Conservation (phyloP, 108 stramenopile genomes). For the Fragilariopsis cylindrus region DNA sequence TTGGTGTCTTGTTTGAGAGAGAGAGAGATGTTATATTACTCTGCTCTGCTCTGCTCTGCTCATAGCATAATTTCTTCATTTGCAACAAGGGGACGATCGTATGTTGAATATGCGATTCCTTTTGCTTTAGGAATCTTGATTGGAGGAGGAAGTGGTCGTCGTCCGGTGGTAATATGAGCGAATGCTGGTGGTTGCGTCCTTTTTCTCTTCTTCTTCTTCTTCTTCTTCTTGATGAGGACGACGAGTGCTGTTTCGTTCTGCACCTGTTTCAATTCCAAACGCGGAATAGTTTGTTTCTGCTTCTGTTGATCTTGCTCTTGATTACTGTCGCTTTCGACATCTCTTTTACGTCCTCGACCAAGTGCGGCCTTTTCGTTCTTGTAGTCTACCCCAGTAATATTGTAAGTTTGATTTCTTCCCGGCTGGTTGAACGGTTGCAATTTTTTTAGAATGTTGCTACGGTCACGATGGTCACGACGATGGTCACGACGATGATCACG, state of each 20-base stretch:
- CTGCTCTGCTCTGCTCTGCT: too few relatives aligned
- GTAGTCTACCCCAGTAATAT: neutral
- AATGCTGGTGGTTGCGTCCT: neutral
- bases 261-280: neutral
- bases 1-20: too few relatives aligned
- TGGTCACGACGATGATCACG: neutral
- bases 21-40: too few relatives aligned
- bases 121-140: neutral
- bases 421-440: neutral
- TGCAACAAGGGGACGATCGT: too few relatives aligned
- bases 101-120: too few relatives aligned
- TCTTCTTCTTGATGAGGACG: neutral
- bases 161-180: neutral
- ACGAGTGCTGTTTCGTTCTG: neutral
- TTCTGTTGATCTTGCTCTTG: neutral
- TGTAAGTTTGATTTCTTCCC: neutral
- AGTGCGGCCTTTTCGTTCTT: too few relatives aligned
- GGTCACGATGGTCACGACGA: neutral
- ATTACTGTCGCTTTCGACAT: neutral
- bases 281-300: too few relatives aligned
- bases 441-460: too few relatives aligned
- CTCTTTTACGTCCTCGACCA: too few relatives aligned
- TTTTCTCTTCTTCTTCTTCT: neutral
- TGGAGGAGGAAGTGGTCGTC: slow-evolving; percentile 3
- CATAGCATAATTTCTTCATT: too few relatives aligned